These are phyloP conservation scores for Collybiopsis luxurians DNA, from an alignment of 768 basidiomycete genomes.

Conservation along the genomic window DNA sequence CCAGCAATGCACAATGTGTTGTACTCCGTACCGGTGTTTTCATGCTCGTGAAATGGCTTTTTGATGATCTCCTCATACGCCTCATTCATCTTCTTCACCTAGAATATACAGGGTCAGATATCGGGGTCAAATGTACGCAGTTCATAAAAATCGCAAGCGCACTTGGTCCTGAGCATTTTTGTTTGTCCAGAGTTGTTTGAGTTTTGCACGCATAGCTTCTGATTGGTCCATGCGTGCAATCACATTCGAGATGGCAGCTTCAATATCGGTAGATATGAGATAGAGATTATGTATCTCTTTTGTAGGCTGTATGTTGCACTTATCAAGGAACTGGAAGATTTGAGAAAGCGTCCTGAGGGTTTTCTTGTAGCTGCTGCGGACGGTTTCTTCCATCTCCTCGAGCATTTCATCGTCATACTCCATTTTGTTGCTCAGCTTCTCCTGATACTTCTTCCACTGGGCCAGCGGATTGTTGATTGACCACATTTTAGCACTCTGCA, in stretches of 20 bases:
- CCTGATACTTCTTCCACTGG: conserved; percentile 7
- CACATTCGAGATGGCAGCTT: conserved; percentile 10
- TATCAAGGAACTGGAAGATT: conserved; percentile 15
- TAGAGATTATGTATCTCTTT: conserved; percentile 11
- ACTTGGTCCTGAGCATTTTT: conserved; percentile 8
- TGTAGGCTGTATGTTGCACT: conserved; percentile 12
- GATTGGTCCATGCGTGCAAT: conserved; percentile 12
- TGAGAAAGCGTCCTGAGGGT: conserved; percentile 8
- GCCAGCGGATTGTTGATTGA: conserved; percentile 14
- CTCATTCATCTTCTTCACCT: conserved; percentile 7
- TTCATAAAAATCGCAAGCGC: not conserved
- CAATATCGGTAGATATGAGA: conserved; percentile 11
- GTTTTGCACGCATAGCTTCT: conserved; percentile 10
- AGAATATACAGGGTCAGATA: not conserved
- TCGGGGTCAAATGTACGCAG: not conserved
- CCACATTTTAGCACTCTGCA: conserved; percentile 8
- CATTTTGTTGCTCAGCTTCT: not conserved
- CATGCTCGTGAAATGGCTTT: not conserved
- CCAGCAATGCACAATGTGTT: conserved; percentile 10
- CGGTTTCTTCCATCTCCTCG: not conserved
- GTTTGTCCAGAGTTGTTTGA: conserved; percentile 3
- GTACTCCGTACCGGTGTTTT: not conserved
- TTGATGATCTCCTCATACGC: conserved; percentile 9
- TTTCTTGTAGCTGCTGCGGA: conserved; percentile 3
- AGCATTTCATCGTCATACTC: not conserved